Conservation (phyloP, 2,329 filamentous ascomycete genomes). For the Exophiala bonariae region DNA sequence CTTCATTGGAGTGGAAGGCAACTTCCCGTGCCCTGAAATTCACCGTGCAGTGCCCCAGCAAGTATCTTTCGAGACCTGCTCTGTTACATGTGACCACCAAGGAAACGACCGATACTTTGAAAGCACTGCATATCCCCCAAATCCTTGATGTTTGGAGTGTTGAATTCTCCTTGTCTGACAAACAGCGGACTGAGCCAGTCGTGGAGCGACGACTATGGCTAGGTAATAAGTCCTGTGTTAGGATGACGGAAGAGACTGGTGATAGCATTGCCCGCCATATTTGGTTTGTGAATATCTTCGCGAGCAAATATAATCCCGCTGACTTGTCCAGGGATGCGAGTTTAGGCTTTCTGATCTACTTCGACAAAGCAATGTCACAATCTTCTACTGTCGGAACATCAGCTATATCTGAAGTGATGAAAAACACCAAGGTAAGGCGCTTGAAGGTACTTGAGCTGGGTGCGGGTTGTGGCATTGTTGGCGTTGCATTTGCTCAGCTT, state of each 20-base stretch:
- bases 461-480: constrained; percentile 68
- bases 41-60: constrained; percentile 34
- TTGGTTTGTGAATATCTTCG: constrained; percentile 50
- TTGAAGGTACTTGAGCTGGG: constrained; percentile 65
- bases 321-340: constrained; percentile 54
- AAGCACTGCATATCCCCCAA: constrained; percentile 34
- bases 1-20: constrained; percentile 44
- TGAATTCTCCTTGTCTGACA: constrained; percentile 41
- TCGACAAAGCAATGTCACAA: constrained; percentile 45
- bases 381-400: constrained; percentile 27
- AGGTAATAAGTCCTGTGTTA: constrained; percentile 40
- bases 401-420: constrained; percentile 36
- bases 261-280: constrained; percentile 72
- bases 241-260: constrained; percentile 68
- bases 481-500: constrained; percentile 60
- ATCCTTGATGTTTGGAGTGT: constrained; percentile 61
- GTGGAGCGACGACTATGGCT: constrained; percentile 57
- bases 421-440: constrained; percentile 28
- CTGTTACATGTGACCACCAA: constrained; percentile 26
- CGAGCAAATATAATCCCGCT: neutral
- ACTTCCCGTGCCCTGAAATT: constrained; percentile 47
- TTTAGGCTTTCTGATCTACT: constrained; percentile 55
- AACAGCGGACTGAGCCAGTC: constrained; percentile 48
- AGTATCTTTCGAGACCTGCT: constrained; percentile 22
- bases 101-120: constrained; percentile 12